Evolutionary conservation across 768 basidiomycete genomes (phyloP), one percentile per base, ranked within the genome.

Genomic region (Boletus rubescentipes): DNA sequence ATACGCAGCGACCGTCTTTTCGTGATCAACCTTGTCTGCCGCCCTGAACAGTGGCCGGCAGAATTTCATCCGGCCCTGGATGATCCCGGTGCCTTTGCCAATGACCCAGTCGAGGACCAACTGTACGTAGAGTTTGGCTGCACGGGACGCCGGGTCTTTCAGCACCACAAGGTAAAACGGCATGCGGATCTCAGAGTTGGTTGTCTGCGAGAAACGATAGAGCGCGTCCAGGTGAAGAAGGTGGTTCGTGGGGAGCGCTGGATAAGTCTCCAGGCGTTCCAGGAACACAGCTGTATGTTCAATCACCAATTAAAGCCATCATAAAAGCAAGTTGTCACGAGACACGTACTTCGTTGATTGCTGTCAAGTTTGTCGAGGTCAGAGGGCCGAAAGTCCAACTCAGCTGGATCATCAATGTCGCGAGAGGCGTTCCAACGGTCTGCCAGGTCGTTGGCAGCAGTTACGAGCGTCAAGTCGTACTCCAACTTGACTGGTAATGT

Each of bases 1-100:
- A 51, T 74, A 81, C 21, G 73, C 73, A 42, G 67, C 57, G 30
- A 67, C 53, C 1, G 81, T 75, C 32, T 71, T 65, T 35, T 54
- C 51, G 10, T 54, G 47, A 55, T 81, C 66, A 11, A 75, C 76
- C 55, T 68, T 70, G 60, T 66, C 61, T 31, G 71, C 62, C 6
- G 69, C 75, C 51, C 71, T 71, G 61, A 82, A 79, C 16, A 73
- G 57, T 3, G 80, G 77, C 46, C 81, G 61, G 63, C 81, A 81
- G 66, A 80, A 81, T 60, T 82, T 82, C 80, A 81, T 81, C 53
- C 80, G 71, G 8, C 79, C 79, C 48, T 78, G 78, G 37, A 82
- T 64, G 40, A 76, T 55, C 16, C 75, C 72, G 12, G 70, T 72
- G 38, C 72, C 71, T 16, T 60, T 67, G 10, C 77, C 80, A 9